These are phyloP conservation scores for Suhomyces pyralidae DNA, from an alignment of 805 yeast species.

Conservation along the genomic window DNA sequence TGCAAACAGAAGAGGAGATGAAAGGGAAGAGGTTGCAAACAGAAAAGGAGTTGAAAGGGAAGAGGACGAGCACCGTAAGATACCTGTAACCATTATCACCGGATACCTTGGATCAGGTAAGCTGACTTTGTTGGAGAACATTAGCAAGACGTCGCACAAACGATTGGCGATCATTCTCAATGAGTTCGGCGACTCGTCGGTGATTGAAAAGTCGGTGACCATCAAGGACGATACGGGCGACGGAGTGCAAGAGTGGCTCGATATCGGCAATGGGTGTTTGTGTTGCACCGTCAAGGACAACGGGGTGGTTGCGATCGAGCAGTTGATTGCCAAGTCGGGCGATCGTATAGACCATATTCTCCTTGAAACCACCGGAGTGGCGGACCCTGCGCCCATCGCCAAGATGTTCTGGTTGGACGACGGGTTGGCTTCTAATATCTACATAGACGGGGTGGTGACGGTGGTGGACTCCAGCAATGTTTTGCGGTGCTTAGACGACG, in stretches of 20 bases:
- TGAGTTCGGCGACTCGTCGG: constrained; percentile 89
- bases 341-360: constrained; percentile 84
- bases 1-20: too few relatives aligned
- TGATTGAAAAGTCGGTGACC: constrained; percentile 82
- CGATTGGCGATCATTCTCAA: constrained; percentile 87
- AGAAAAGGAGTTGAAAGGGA: background rate
- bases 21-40: background rate
- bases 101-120: constrained; percentile 96
- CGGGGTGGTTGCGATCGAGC: constrained; percentile 92
- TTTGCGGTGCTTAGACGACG: constrained; percentile 61
- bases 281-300: constrained; percentile 95
- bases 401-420: constrained; percentile 97
- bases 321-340: constrained; percentile 67
- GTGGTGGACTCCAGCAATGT: constrained; percentile 79
- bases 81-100: constrained; percentile 90
- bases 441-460: constrained; percentile 87
- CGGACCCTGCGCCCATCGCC: constrained; percentile 97
- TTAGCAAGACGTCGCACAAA: constrained; percentile 67
- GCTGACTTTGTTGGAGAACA: constrained; percentile 73
- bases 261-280: constrained; percentile 92
- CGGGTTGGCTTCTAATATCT: constrained; percentile 77
- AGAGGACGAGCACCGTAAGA: constrained; percentile 34
- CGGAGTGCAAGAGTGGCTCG: constrained; percentile 89
- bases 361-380: constrained; percentile 92
- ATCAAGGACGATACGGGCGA: constrained; percentile 48